These are phyloP conservation scores for Tillandsia fasciculata DNA, from an alignment of 176 grass and related monocot species.

Conservation along the genomic window DNA sequence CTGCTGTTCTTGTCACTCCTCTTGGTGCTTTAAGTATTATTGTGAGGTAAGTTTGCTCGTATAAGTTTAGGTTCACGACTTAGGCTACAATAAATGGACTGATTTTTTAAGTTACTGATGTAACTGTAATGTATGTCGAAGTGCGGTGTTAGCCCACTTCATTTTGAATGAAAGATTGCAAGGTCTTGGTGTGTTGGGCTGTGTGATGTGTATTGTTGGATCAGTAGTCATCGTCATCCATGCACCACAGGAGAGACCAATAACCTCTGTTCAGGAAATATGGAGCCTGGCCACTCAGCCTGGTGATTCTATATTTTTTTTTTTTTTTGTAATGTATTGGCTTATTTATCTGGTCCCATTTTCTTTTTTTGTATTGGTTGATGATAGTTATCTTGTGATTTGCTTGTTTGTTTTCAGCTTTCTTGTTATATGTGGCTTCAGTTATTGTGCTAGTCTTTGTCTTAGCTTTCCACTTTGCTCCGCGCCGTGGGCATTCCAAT, in stretches of 20 bases:
- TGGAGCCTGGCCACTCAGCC: conserved; percentile 91
- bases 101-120: background rate
- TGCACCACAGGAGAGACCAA: conserved; percentile 76
- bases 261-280: conserved; percentile 80
- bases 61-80: background rate
- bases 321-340: conserved; percentile 1
- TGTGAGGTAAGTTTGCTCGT: conserved; percentile 39
- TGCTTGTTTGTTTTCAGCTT: conserved; percentile 38
- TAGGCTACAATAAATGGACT: background rate
- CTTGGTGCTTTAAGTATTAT: conserved; percentile 96
- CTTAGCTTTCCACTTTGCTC: conserved; percentile 85
- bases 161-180: conserved; percentile 87
- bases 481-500: conserved; percentile 75
- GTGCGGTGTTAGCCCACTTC: conserved; percentile 93
- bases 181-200: conserved; percentile 68
- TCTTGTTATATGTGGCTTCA: conserved; percentile 85
- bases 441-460: conserved; percentile 80
- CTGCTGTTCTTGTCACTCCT: conserved; percentile 83
- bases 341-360: background rate
- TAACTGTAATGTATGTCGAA: conserved; percentile 16
- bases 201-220: conserved; percentile 80
- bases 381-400: background rate
- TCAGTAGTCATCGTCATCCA: conserved; percentile 88
- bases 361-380: background rate
- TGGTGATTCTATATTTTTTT: conserved; percentile 17